Evolutionary conservation across 2,329 filamentous ascomycete genomes (phyloP).

Genomic region (Cladosporium oxysporum): DNA sequence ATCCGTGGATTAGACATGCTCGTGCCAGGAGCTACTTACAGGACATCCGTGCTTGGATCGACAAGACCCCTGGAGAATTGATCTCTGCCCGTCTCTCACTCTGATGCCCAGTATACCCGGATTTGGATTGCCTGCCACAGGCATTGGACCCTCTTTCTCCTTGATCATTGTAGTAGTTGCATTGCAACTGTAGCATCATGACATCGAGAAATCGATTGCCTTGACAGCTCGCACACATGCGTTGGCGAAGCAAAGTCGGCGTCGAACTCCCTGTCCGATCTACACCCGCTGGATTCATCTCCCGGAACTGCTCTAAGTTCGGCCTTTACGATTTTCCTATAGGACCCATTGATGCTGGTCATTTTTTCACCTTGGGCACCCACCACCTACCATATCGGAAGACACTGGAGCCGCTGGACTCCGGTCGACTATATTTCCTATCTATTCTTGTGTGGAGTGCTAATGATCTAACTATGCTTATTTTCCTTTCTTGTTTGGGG

Average conservation of each 20-base stretch:
- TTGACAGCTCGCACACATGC: slow-evolving; percentile 19
- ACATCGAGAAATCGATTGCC: background rate
- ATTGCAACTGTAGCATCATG: slow-evolving; percentile 14
- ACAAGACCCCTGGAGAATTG: background rate
- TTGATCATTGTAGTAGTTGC: slow-evolving; percentile 19
- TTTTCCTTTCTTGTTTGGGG: slow-evolving; percentile 12
- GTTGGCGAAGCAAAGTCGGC: slow-evolving; percentile 19
- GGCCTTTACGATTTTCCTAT: background rate
- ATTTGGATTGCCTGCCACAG: background rate
- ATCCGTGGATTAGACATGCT: background rate
- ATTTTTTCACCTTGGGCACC: background rate
- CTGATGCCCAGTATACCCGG: too few species aligned
- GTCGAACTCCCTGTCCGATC: background rate
- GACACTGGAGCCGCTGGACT: background rate
- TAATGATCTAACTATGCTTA: background rate
- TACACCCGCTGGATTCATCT: background rate
- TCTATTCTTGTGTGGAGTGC: background rate
- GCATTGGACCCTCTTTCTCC: background rate
- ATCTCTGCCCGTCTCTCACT: background rate
- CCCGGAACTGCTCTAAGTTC: background rate
- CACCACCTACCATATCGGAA: background rate
- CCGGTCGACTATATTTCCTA: background rate
- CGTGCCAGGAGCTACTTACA: background rate
- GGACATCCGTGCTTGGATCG: slow-evolving; percentile 1
- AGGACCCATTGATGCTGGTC: background rate